Percentiles rank a stretch among this genome's conserved stretches.
These are phyloP conservation scores for Solanum aculeatissimum DNA, from an alignment of 305 asterid genomes.

Conservation along the genomic window DNA sequence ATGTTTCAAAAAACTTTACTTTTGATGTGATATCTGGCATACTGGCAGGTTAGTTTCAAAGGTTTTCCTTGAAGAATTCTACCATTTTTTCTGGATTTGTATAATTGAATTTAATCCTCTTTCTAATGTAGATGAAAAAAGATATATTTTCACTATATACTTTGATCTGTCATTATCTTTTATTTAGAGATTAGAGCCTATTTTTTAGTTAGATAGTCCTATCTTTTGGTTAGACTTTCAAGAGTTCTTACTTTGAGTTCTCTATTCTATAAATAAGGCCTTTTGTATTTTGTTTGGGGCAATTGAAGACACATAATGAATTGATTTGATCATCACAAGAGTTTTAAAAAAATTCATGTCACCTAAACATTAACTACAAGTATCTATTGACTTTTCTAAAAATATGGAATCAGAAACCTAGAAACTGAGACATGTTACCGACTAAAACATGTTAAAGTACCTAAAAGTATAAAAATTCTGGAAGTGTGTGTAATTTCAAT, in stretches of 20 bases:
- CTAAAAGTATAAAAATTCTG: background rate
- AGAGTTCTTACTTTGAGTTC: background rate
- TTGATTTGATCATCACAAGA: background rate
- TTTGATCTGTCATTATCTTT: background rate
- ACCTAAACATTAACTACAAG: background rate
- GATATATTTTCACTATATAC: background rate
- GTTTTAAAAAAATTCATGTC: background rate
- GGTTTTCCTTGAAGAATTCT: background rate
- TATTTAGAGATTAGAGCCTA: background rate
- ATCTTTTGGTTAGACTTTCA: background rate
- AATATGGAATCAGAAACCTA: background rate
- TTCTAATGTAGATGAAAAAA: background rate
- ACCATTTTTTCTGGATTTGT: background rate
- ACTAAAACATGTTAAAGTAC: background rate
- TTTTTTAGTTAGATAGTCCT: background rate
- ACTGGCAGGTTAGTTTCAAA: conserved; percentile 42
- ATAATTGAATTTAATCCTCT: background rate
- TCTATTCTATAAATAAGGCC: background rate
- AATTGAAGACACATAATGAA: background rate
- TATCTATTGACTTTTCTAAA: background rate
- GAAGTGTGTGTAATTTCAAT: background rate
- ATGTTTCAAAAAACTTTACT: conserved; percentile 76
- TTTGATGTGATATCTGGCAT: conserved; percentile 75
- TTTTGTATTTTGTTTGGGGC: background rate
- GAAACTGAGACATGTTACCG: background rate